phyloP scores from a whole-genome alignment of 2,329 filamentous ascomycete species.

The Alternaria rosae region DNA sequence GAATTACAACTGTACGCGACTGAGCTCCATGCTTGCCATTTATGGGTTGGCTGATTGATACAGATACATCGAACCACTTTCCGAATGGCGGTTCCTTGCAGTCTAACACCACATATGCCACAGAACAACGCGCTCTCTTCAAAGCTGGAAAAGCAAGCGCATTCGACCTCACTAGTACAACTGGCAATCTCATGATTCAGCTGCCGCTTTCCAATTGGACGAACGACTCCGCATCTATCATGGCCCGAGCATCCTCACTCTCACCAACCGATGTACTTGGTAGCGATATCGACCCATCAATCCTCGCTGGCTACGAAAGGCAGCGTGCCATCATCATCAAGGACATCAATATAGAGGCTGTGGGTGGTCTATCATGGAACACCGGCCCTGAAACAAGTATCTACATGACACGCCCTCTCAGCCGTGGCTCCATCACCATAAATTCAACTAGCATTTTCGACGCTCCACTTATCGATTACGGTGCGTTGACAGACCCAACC shows the following conservation, averaged over 20 bases:
- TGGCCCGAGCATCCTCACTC: slow-evolving; percentile 11
- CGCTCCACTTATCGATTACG: slow-evolving; percentile 39
- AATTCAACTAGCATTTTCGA: slow-evolving; percentile 35
- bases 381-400: slow-evolving; percentile 30
- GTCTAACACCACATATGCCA: slow-evolving; percentile 35
- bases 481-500: slow-evolving; percentile 35
- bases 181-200: slow-evolving; percentile 28
- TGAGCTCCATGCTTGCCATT: not conserved
- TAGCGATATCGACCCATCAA: slow-evolving; percentile 1
- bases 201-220: slow-evolving; percentile 23
- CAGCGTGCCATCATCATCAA: slow-evolving; percentile 33
- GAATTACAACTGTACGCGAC: slow-evolving; percentile 28
- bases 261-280: not conserved
- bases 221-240: slow-evolving; percentile 14
- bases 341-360: slow-evolving; percentile 21
- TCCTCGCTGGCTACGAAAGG: slow-evolving; percentile 28
- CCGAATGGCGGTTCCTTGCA: slow-evolving; percentile 27
- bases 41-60: not conserved
- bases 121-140: slow-evolving; percentile 39
- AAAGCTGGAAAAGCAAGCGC: slow-evolving; percentile 32
- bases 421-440: slow-evolving; percentile 44
- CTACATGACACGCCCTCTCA: slow-evolving; percentile 44
- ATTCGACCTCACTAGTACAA: slow-evolving; percentile 33
- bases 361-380: slow-evolving; percentile 37
- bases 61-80: slow-evolving; percentile 22